A percentile compares a stretch with the other conserved stretches of the same genome.
Conservation (phyloP, 257 asterid species). For the Thymus quinquecostatus region DNA sequence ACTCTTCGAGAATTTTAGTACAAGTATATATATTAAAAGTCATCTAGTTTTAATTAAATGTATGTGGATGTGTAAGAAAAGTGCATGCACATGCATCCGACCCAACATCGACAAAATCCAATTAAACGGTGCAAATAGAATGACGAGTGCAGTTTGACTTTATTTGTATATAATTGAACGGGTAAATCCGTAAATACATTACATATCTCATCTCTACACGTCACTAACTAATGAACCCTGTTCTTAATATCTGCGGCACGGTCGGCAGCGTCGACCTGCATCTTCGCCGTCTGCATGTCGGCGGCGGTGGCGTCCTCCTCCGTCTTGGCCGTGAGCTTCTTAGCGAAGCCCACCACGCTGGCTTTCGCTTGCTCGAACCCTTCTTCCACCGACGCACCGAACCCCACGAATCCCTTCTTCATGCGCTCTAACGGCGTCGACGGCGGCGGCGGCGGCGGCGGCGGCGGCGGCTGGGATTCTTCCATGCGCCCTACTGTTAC, state of each 20-base stretch:
- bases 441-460: slow-evolving; percentile 20
- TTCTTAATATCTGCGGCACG: slow-evolving; percentile 33
- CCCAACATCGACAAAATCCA: no score
- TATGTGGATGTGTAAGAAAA: no score
- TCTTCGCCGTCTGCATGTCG: slow-evolving; percentile 35
- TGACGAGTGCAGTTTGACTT: no score
- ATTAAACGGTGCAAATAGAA: no score
- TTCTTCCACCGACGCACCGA: slow-evolving; percentile 28
- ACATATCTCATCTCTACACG: no score
- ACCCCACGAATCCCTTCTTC: not conserved
- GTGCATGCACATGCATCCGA: no score
- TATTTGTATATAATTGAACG: no score
- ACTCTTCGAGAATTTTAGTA: no score
- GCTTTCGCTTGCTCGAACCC: slow-evolving; percentile 31
- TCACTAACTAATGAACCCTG: not conserved
- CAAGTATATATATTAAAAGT: no score
- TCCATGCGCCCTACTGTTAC: not conserved
- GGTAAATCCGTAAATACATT: no score
- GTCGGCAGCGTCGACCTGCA: slow-evolving; percentile 39
- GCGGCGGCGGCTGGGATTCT: slow-evolving; percentile 11
- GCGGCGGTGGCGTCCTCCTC: slow-evolving; percentile 39
- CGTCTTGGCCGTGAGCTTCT: slow-evolving; percentile 32
- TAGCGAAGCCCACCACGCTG: slow-evolving; percentile 18
- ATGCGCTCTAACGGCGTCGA: not conserved
- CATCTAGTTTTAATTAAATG: no score